Conservation (phyloP, 2,329 filamentous ascomycete genomes). For the Alternaria infectoria region DNA sequence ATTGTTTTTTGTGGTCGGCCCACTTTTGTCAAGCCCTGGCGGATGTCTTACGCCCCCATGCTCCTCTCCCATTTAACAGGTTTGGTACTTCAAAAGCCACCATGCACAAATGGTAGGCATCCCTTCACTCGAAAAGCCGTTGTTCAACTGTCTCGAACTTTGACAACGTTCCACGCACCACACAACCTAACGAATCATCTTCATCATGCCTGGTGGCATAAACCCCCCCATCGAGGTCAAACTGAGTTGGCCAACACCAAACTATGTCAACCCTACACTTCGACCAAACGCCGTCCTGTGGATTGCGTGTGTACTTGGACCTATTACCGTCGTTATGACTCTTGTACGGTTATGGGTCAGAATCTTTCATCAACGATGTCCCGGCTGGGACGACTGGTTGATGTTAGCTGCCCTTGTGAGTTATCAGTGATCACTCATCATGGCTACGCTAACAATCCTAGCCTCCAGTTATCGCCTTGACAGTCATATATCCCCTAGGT, state of each 20-base stretch:
- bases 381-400: constrained; percentile 41
- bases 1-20: constrained; percentile 2
- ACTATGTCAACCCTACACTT: constrained; percentile 29
- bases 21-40: constrained; percentile 6
- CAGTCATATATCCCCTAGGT: constrained; percentile 31
- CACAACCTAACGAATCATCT: neutral
- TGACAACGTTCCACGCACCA: neutral
- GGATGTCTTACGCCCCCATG: constrained; percentile 7
- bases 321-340: constrained; percentile 29
- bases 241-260: constrained; percentile 32
- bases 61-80: constrained; percentile 1
- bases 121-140: constrained; percentile 11
- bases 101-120: constrained; percentile 28
- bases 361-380: constrained; percentile 30
- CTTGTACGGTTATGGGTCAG: constrained; percentile 39
- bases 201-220: constrained; percentile 40
- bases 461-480: constrained; percentile 26
- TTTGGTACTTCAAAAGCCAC: constrained; percentile 9
- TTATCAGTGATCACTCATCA: neutral
- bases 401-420: constrained; percentile 34
- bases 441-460: constrained; percentile 13
- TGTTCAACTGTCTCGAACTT: neutral
- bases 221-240: constrained; percentile 34
- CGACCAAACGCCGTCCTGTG: constrained; percentile 26
- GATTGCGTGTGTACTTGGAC: constrained; percentile 29